A percentile compares a stretch with the other conserved stretches of the same genome.
Evolutionary conservation across 1,284 basidiomycete species (phyloP).

Genomic region (Moniliella sp.): DNA sequence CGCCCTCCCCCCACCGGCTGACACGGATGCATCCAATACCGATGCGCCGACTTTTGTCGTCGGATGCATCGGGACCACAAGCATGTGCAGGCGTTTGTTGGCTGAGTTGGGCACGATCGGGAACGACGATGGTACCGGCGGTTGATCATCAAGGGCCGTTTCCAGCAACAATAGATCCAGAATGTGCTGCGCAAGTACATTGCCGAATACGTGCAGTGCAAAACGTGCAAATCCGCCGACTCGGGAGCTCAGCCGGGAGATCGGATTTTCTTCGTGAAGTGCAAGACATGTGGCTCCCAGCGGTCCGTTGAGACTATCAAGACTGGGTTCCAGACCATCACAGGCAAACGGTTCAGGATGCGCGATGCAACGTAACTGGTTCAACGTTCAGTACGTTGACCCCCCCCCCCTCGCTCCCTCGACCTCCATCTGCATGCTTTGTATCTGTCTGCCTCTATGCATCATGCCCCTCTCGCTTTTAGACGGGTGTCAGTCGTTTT

Average conservation of each 20-base stretch:
- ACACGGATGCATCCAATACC: no score
- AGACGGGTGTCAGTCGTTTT: no score
- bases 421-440: no score
- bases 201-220: slow-evolving; percentile 98
- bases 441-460: no score
- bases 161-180: slow-evolving; percentile 96
- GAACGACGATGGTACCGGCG: slow-evolving; percentile 75
- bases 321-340: slow-evolving; percentile 93
- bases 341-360: slow-evolving; percentile 42
- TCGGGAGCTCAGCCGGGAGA: slow-evolving; percentile 90
- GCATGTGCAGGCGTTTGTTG: slow-evolving; percentile 94
- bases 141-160: slow-evolving; percentile 86
- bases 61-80: slow-evolving; percentile 98
- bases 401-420: no score
- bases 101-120: slow-evolving; percentile 96
- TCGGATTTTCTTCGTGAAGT: slow-evolving; percentile 89
- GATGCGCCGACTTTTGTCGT: no score
- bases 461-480: no score
- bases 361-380: slow-evolving; percentile 4
- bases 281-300: slow-evolving; percentile 78
- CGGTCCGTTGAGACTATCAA: slow-evolving; percentile 90
- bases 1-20: slow-evolving; percentile 92
- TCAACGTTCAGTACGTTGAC: no score
- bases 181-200: slow-evolving; percentile 88
- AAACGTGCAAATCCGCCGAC: slow-evolving; percentile 97